Base-by-base conservation (phyloP, 139 green algal species). In the Auxenochlorella pyrenoidosa region DNA sequence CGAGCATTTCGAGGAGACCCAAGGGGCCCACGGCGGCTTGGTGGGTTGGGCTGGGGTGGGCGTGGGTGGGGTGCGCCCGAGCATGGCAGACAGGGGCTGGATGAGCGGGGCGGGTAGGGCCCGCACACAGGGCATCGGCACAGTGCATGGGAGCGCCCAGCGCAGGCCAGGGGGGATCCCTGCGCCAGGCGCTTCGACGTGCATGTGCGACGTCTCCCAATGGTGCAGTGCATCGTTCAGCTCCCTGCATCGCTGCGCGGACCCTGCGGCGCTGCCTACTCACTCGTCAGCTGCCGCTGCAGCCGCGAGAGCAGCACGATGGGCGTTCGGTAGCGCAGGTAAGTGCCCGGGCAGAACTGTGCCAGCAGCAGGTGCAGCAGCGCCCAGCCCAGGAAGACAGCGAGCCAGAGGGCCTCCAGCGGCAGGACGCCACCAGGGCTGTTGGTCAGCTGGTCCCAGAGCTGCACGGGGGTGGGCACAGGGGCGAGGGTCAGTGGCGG, bases 231-330 rank as follows among this genome's bases (percentile, higher is more conserved):
- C 54, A 22, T 13, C 54, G 2, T 13, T 13, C 54, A 54, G 47
- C 47, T 54, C 47, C 47, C 47, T 18, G 47, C n/a, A n/a, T 6
- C 47, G 47, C 47, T 6, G 47, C 8, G 8, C 47, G 47, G 10
- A 18, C 47, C 47, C 6, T 54, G 47, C 47, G 10, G 47, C 34
- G 15, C 21, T 21, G 18, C 36, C n/a, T 19, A 36, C 79, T 73
- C 58, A 73, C 79, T 44, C 5, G 79, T 84, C 4, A 84, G 79
- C 58, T 36, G 41, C 12, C 58, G 79, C 36, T 84, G 79, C 36
- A 84, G 79, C 22, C 79, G 79, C 0, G 79, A 65, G 3, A 65
- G 36, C 79, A 84, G 79, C 36, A 84, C 79, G 3, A 84, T 60
- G 34, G 54, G 54, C 36, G 58, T 75, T 36, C 79, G 79, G 21